phyloP scores from a whole-genome alignment of 495 filamentous ascomycete species.

The Bryoglossum gracile region DNA sequence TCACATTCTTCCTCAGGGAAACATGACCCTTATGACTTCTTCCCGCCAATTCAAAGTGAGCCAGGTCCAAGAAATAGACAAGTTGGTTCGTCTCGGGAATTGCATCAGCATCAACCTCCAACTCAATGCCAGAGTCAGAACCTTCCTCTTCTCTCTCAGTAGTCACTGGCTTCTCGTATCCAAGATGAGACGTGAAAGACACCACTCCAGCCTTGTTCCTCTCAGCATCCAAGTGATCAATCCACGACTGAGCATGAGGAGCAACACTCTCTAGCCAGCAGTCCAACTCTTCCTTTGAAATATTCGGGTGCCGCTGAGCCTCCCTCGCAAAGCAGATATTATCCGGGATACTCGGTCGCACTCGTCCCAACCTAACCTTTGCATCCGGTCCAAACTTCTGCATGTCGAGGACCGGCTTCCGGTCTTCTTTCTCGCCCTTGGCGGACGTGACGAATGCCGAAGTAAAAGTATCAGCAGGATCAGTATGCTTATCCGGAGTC shows the following conservation, averaged over 20 bases:
- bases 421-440: neutral
- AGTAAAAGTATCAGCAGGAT: slow-evolving; percentile 13
- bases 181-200: slow-evolving; percentile 9
- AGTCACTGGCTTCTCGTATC: neutral
- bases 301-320: slow-evolving; percentile 26
- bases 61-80: slow-evolving; percentile 29
- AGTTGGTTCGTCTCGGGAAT: slow-evolving; percentile 23
- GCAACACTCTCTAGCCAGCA: slow-evolving; percentile 26
- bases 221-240: slow-evolving; percentile 21
- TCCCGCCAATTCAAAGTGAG: slow-evolving; percentile 25
- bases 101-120: neutral
- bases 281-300: slow-evolving; percentile 17
- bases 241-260: slow-evolving; percentile 21
- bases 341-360: slow-evolving; percentile 18
- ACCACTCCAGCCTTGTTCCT: slow-evolving; percentile 22
- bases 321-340: slow-evolving; percentile 30
- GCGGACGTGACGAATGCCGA: slow-evolving; percentile 9
- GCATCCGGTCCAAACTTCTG: neutral
- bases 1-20: slow-evolving; percentile 18
- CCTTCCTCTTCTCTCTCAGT: neutral
- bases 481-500: slow-evolving; percentile 10
- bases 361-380: slow-evolving; percentile 3
- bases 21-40: slow-evolving; percentile 25
- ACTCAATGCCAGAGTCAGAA: neutral
- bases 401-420: slow-evolving; percentile 3